phyloP scores from a whole-genome alignment of 108 stramenopile species.

The Pinguiococcus pyrenoidosus region DNA sequence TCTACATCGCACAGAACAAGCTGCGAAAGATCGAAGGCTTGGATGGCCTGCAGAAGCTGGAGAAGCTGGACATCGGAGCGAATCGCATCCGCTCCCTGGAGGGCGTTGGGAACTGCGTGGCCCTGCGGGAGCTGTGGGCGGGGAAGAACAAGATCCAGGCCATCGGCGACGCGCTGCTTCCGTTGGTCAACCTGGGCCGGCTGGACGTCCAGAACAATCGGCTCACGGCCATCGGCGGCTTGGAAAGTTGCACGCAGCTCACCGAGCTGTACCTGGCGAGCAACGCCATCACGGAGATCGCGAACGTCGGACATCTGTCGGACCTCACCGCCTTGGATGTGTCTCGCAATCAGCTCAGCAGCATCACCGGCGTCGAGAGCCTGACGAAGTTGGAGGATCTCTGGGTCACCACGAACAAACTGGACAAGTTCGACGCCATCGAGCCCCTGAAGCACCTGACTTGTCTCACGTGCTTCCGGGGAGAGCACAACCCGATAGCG shows the following conservation, averaged over 20 bases:
- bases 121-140: slow-evolving; percentile 83
- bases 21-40: slow-evolving; percentile 71
- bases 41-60: slow-evolving; percentile 45
- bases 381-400: slow-evolving; percentile 14
- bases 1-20: slow-evolving; percentile 87
- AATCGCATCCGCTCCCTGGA: slow-evolving; percentile 77
- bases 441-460: slow-evolving; percentile 35
- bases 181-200: slow-evolving; percentile 12
- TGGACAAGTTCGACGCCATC: slow-evolving; percentile 19
- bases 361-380: slow-evolving; percentile 13
- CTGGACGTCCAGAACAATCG: slow-evolving; percentile 54
- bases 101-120: slow-evolving; percentile 38
- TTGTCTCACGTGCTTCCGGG: slow-evolving; percentile 77
- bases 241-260: slow-evolving; percentile 47
- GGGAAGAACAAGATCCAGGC: slow-evolving; percentile 76
- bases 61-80: slow-evolving; percentile 78
- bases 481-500: slow-evolving; percentile 84
- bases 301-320: slow-evolving; percentile 6
- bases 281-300: slow-evolving; percentile 58
- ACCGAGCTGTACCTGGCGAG: slow-evolving; percentile 91
- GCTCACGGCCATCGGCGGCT: slow-evolving; percentile 58
- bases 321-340: slow-evolving; percentile 24
- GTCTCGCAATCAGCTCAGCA: slow-evolving; percentile 14
- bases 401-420: slow-evolving; percentile 8
- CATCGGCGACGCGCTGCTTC: slow-evolving; percentile 56